phyloP scores from a whole-genome alignment of 306 rosid species.

The Begonia masoniana region DNA sequence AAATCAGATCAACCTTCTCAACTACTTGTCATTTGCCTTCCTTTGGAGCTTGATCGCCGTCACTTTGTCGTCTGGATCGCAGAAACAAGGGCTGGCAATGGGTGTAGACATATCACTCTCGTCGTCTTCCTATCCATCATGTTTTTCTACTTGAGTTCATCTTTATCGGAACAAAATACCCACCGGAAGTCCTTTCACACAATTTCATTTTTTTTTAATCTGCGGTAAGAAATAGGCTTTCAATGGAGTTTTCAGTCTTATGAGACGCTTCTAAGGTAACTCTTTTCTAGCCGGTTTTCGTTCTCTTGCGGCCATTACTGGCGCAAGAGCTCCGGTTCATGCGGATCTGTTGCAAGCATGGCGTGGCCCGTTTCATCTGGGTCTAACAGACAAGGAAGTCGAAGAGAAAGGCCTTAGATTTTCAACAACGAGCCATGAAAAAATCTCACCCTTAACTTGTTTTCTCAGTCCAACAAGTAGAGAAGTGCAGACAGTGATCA shows the following conservation, averaged over 20 bases:
- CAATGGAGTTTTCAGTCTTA: not conserved
- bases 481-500: slow-evolving; percentile 69
- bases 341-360: slow-evolving; percentile 56
- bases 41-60: slow-evolving; percentile 76
- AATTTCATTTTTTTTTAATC: slow-evolving; percentile 60
- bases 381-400: slow-evolving; percentile 15
- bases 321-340: slow-evolving; percentile 28
- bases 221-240: not conserved
- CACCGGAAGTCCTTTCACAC: slow-evolving; percentile 76
- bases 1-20: slow-evolving; percentile 86
- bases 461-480: slow-evolving; percentile 78
- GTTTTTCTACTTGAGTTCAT: slow-evolving; percentile 62
- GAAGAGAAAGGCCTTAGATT: slow-evolving; percentile 28
- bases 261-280: too few species aligned
- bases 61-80: slow-evolving; percentile 94
- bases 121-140: slow-evolving; percentile 51
- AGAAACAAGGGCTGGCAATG: slow-evolving; percentile 97
- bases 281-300: slow-evolving; percentile 37
- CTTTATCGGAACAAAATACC: slow-evolving; percentile 66
- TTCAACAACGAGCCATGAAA: slow-evolving; percentile 32
- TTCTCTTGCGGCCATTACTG: slow-evolving; percentile 38
- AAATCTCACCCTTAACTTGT: slow-evolving; percentile 33
- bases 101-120: slow-evolving; percentile 70
- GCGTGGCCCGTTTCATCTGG: slow-evolving; percentile 34
- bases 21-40: slow-evolving; percentile 77